Base-by-base conservation (phyloP, 495 filamentous ascomycete species). In the Jackrogersella multiformis region DNA sequence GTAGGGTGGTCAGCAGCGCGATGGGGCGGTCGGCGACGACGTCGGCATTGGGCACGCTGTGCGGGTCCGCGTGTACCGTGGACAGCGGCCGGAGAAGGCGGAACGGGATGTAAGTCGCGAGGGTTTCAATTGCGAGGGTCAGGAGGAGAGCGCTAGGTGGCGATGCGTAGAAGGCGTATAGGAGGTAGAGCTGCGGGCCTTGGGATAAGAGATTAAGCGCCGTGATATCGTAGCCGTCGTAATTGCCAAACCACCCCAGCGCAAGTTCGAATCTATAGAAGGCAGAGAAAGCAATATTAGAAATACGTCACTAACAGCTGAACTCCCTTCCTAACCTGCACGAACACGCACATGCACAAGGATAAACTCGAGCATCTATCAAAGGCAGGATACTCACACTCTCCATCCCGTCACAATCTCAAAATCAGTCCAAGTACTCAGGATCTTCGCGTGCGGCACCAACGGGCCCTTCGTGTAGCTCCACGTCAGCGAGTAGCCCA, bases 151-250 rank as follows among this genome's bases (percentile, higher is more conserved):
- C 87, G 45, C 76, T 77, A 7, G 84, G 79, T 5, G 85, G 82
- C 55, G 93, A 80, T 13, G 77, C 73, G 82, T 94, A 96, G 82
- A 94, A 96, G 67, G 84, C 85, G 23, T 79, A 80, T 32, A 93
- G 79, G 44, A 97, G 87, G 62, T 87, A 87, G 65, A 87, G 84
- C 82, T 84, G 53, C 26, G 93, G 93, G 9, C 89, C 81, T 75
- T 91, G 87, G 21, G 89, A 87, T 4, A 96, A 77, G 56, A 91
- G 77, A 21, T 86, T 85, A 70, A 93, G 81, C 16, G 86, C 81
- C 26, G 84, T 84, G 58, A 92, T 77, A 79, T 96, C 93, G 70
- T 89, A 84, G 70, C 85, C 83, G 74, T 94, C 92, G 72, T 86
- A 92, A 46, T 86, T 81, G 34, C 87, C 78, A 63, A 80, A 83